Conservation (phyloP, 2,329 filamentous ascomycete species). For the Claviceps maximensis region DNA sequence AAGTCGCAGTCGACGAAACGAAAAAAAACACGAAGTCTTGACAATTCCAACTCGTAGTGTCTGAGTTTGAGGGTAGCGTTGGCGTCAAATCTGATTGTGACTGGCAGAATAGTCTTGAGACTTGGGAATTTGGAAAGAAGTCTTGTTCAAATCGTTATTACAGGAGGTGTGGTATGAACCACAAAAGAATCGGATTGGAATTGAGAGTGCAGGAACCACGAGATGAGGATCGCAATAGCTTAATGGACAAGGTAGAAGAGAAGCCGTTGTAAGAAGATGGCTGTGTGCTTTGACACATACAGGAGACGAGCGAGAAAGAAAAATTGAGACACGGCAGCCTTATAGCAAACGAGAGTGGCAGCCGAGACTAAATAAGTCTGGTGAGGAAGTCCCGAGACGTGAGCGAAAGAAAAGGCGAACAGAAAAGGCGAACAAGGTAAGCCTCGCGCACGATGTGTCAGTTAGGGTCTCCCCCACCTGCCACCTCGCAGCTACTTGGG, state of each 20-base stretch:
- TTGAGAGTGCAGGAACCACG: conserved; percentile 1
- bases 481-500: background rate
- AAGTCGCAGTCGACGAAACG: background rate
- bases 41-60: background rate
- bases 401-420: too few species aligned
- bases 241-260: conserved; percentile 4
- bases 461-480: background rate
- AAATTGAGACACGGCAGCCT: conserved; percentile 38
- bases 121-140: too few species aligned
- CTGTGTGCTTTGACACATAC: conserved; percentile 8
- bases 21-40: background rate
- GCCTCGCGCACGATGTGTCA: conserved; percentile 1
- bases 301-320: conserved; percentile 14
- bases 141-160: background rate
- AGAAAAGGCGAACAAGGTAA: background rate
- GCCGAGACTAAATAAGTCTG: too few species aligned
- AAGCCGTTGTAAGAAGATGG: conserved; percentile 7
- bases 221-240: conserved; percentile 1
- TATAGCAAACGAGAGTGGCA: conserved; percentile 26
- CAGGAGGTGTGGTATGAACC: background rate
- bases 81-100: background rate
- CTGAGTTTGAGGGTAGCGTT: background rate
- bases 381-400: background rate
- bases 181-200: background rate
- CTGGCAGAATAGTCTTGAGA: background rate